These are phyloP conservation scores for Apophysomyces ossiformis DNA, from an alignment of 371 early-diverging fungal genomes.

Conservation along the genomic window DNA sequence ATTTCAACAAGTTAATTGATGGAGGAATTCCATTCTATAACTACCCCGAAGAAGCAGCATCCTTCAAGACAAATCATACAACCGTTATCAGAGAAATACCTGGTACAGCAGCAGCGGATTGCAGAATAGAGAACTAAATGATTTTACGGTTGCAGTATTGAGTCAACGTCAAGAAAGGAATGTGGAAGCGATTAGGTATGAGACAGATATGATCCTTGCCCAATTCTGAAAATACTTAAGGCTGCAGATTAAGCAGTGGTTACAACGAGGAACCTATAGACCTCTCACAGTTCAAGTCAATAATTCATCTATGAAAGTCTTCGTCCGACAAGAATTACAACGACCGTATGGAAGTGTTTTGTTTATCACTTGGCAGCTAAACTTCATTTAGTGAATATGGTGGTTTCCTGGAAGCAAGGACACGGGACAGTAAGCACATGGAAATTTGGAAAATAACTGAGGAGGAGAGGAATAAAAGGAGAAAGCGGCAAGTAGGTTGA, in stretches of 20 bases:
- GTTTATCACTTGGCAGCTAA: neutral
- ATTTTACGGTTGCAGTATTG: neutral
- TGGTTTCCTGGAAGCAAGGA: slow-evolving; percentile 38
- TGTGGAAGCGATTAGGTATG: neutral
- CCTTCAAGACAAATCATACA: neutral
- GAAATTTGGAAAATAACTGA: slow-evolving; percentile 41
- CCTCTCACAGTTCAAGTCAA: slow-evolving; percentile 46
- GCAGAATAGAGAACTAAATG: neutral
- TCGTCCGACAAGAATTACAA: slow-evolving; percentile 68
- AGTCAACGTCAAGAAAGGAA: neutral
- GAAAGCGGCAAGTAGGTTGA: slow-evolving; percentile 7
- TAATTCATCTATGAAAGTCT: slow-evolving; percentile 52
- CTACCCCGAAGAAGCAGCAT: slow-evolving; percentile 34
- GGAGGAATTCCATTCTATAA: slow-evolving; percentile 53
- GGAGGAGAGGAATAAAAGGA: slow-evolving; percentile 31
- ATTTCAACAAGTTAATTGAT: slow-evolving; percentile 73
- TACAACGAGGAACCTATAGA: slow-evolving; percentile 33
- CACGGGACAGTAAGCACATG: slow-evolving; percentile 40
- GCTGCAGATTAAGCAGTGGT: slow-evolving; percentile 30
- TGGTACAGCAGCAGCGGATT: neutral
- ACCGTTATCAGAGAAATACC: neutral
- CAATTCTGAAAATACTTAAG: neutral
- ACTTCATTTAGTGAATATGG: slow-evolving; percentile 29
- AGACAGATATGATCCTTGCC: neutral
- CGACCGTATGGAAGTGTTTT: slow-evolving; percentile 35